These are phyloP conservation scores for Paramarasmius palmivorus DNA, from an alignment of 1,284 basidiomycete species.

Conservation along the genomic window DNA sequence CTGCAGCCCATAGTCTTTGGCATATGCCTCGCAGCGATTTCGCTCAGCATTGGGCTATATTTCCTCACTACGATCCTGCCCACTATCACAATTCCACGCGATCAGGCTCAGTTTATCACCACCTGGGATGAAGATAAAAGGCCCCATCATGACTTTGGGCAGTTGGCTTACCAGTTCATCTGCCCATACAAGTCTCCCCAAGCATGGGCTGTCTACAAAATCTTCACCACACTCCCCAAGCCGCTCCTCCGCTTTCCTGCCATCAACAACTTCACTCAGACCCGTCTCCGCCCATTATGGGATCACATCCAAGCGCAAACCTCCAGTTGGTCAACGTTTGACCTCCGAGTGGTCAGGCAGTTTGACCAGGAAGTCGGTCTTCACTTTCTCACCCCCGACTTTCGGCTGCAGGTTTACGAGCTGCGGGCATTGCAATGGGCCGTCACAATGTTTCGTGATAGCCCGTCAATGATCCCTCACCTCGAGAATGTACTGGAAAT, in stretches of 20 bases:
- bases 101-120: neutral
- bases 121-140: neutral
- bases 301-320: too few relatives aligned
- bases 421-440: neutral
- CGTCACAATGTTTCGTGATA: neutral
- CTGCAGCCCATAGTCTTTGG: neutral
- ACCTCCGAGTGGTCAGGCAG: neutral
- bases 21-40: neutral
- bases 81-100: too few relatives aligned
- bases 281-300: too few relatives aligned
- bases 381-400: too few relatives aligned
- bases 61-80: neutral
- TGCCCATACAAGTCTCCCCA: slow-evolving; percentile 3
- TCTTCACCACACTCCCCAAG: neutral
- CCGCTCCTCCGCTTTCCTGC: too few relatives aligned
- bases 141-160: too few relatives aligned
- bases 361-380: neutral
- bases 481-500: neutral
- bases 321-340: neutral
- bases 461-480: neutral
- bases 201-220: neutral
- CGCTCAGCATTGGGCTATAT: neutral
- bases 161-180: neutral
- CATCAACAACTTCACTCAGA: too few relatives aligned
- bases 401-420: neutral